phyloP scores from a whole-genome alignment of 2,329 filamentous ascomycete species.

The Furcasterigmium furcatum region DNA sequence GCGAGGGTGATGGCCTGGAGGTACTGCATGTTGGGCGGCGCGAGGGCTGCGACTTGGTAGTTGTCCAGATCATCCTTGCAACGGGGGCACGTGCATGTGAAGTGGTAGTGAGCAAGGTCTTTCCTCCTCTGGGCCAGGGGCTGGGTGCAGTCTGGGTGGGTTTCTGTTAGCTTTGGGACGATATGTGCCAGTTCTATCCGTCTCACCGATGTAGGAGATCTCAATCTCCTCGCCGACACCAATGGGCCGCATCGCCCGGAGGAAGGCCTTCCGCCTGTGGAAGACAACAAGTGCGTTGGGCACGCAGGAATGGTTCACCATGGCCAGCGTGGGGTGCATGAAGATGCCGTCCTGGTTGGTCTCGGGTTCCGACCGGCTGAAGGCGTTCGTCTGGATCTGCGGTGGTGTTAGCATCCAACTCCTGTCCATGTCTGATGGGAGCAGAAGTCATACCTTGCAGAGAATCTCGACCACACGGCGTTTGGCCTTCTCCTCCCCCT shows the following conservation, averaged over 20 bases:
- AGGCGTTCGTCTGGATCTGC: constrained; percentile 60
- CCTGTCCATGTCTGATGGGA: too few species aligned
- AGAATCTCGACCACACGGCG: constrained; percentile 41
- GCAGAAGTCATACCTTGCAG: constrained; percentile 46
- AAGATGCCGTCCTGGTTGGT: constrained; percentile 51
- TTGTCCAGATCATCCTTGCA: constrained; percentile 49
- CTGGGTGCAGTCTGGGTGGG: constrained; percentile 42
- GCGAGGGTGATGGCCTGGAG: constrained; percentile 44
- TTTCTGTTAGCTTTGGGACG: neutral
- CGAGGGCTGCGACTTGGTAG: constrained; percentile 43
- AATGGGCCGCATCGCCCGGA: constrained; percentile 49
- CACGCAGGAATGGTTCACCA: constrained; percentile 61
- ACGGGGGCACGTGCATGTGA: constrained; percentile 46
- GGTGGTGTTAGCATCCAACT: constrained; percentile 8
- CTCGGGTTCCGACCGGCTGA: constrained; percentile 53
- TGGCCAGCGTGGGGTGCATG: constrained; percentile 51
- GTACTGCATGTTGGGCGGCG: constrained; percentile 31
- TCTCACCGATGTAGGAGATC: constrained; percentile 59
- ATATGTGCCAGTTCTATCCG: neutral
- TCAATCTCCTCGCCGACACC: constrained; percentile 52
- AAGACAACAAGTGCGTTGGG: constrained; percentile 60
- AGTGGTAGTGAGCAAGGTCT: constrained; percentile 46
- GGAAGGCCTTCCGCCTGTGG: constrained; percentile 42
- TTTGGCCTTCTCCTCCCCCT: constrained; percentile 29
- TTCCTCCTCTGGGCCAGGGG: constrained; percentile 38